A percentile compares a stretch with the other conserved stretches of the same genome.
Evolutionary conservation across 2,329 filamentous ascomycete genomes (phyloP).

Genomic region (Rhinocladiella mackenziei): DNA sequence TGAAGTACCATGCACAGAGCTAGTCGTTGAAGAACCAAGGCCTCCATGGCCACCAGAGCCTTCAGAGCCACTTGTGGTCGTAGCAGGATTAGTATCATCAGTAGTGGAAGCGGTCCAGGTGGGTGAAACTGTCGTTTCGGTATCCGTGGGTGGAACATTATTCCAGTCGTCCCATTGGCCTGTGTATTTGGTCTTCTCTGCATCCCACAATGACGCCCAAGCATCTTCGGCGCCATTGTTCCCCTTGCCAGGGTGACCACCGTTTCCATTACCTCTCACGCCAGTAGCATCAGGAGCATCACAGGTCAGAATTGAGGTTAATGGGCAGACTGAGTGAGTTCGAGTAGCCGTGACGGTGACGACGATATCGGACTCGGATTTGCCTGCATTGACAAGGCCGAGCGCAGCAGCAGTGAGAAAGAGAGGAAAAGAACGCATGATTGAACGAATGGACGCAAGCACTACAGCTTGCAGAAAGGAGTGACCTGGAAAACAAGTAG

Average conservation of each 20-base stretch:
- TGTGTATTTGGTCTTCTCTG: conserved; percentile 18
- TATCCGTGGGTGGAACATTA: not conserved
- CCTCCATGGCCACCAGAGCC: conserved; percentile 1
- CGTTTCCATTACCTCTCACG: no score
- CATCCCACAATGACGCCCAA: conserved; percentile 19
- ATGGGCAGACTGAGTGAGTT: conserved; percentile 19
- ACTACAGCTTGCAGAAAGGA: conserved; percentile 22
- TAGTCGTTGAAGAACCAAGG: not conserved
- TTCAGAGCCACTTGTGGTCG: not conserved
- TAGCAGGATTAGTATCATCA: no score
- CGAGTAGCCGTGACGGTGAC: conserved; percentile 19
- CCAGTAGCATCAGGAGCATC: conserved; percentile 4
- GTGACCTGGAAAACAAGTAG: conserved; percentile 17
- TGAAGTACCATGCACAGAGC: not conserved
- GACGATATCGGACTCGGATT: conserved; percentile 12
- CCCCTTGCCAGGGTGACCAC: conserved; percentile 4
- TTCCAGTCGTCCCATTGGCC: conserved; percentile 21
- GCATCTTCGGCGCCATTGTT: conserved; percentile 8
- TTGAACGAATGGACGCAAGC: conserved; percentile 26
- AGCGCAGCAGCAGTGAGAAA: conserved; percentile 18
- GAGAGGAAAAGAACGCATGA: conserved; percentile 23
- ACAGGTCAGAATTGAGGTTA: conserved; percentile 12
- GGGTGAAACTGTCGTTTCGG: no score
- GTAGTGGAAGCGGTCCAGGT: not conserved
- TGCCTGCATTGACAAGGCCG: conserved; percentile 13